These are phyloP conservation scores for Trichoderma sp. DNA, from an alignment of 2,329 filamentous ascomycete genomes.

Conservation along the genomic window DNA sequence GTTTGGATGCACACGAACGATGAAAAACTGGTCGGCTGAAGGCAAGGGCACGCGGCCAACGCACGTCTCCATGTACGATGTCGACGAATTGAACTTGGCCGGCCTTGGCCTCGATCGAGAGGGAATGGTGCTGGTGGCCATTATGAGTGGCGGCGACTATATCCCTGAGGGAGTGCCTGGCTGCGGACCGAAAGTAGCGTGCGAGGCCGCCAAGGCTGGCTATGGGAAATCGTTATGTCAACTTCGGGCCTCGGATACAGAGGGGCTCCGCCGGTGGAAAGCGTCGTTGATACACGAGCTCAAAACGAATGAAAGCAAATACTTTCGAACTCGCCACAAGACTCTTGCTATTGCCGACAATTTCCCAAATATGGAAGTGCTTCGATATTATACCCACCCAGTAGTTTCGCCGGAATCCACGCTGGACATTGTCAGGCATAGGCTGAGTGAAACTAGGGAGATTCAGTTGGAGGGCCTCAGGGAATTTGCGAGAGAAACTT, in stretches of 20 bases:
- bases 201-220: slow-evolving; percentile 85
- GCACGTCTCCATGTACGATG: slow-evolving; percentile 82
- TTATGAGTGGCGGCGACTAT: slow-evolving; percentile 97
- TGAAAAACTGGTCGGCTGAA: slow-evolving; percentile 84
- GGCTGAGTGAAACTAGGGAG: slow-evolving; percentile 33
- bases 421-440: slow-evolving; percentile 37
- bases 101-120: slow-evolving; percentile 72
- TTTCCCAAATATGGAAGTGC: slow-evolving; percentile 78
- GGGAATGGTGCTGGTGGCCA: slow-evolving; percentile 89
- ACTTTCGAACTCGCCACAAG: slow-evolving; percentile 77
- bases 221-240: slow-evolving; percentile 78
- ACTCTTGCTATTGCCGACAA: slow-evolving; percentile 73
- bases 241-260: slow-evolving; percentile 62
- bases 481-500: slow-evolving; percentile 74
- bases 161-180: slow-evolving; percentile 83
- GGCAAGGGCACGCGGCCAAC: slow-evolving; percentile 72
- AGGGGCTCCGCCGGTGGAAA: slow-evolving; percentile 70
- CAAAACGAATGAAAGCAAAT: slow-evolving; percentile 78
- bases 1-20: slow-evolving; percentile 83
- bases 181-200: slow-evolving; percentile 85
- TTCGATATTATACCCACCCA: slow-evolving; percentile 87
- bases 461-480: slow-evolving; percentile 60
- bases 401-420: slow-evolving; percentile 71
- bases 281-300: slow-evolving; percentile 74
- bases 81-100: slow-evolving; percentile 54